Evolutionary conservation across 768 basidiomycete species (phyloP), one percentile per base, ranked within the genome.

Genomic region (Xanthoconium stramineum): DNA sequence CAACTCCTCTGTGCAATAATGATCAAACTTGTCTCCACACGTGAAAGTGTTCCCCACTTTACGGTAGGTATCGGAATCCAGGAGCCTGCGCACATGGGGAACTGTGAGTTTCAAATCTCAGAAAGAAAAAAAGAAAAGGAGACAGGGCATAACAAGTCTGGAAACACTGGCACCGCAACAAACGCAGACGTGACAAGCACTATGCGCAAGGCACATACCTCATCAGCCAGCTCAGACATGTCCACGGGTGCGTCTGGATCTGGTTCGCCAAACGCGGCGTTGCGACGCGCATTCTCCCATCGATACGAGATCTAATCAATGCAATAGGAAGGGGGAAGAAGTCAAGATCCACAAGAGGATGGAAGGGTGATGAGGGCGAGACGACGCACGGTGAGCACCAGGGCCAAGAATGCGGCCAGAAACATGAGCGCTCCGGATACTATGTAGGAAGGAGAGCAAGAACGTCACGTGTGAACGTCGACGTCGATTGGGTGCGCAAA

Each of bases 221-320:
- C 76, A 63, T 89, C 88, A 1, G 88, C 88, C 9, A 86, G 66
- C 58, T 85, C 80, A 29, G 78, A 75, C 0, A 84, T 88, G 61
- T 89, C 81, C 19, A 89, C 82, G n/a, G 72, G 77, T 8, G 74
- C 75, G 55, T 78, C 70, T 8, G 69, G 71, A 49, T 74, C 69
- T 1, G 78, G 79, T 50, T 75, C 75, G 1, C 88, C 88, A 54
- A 83, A 80, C 29, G 72, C 55, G 43, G 68, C 71, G 62, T 89
- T 78, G 38, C 87, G 74, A 17, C 76, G 75, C 6, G 75, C 72
- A 55, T 89, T 90, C 30, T 88, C 86, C 62, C 69, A 61, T 39
- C 82, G 80, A 61, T 86, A 90, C 2, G 85, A 86, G 15, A 80
- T 69, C 87, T 89, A 8, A 15, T 42, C 6, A 20, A 3, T 11